These are phyloP conservation scores for Zygotorulaspora sp. DNA, from an alignment of 805 yeast genomes.

Conservation along the genomic window DNA sequence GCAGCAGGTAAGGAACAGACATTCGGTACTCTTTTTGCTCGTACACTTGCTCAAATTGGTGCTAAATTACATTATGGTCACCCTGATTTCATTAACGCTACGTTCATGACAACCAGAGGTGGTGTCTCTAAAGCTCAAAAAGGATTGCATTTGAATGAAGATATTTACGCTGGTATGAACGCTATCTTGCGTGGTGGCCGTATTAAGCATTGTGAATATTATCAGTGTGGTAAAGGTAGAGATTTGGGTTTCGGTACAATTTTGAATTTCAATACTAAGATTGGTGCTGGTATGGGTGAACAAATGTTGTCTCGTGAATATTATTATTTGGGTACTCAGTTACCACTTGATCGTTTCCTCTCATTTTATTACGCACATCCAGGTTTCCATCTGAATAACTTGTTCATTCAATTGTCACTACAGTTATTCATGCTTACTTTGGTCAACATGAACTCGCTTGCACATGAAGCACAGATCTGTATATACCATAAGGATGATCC, in stretches of 20 bases:
- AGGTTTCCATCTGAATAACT: constrained; percentile 79
- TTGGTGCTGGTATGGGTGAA: constrained; percentile 94
- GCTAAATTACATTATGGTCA: constrained; percentile 87
- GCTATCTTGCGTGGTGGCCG: constrained; percentile 81
- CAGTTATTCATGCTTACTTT: constrained; percentile 67
- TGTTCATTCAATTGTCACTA: constrained; percentile 70
- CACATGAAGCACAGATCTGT: constrained; percentile 69
- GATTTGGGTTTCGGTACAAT: constrained; percentile 85
- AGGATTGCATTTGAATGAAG: constrained; percentile 82
- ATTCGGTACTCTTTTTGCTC: constrained; percentile 77
- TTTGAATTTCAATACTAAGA: constrained; percentile 78
- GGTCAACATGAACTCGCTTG: constrained; percentile 66
- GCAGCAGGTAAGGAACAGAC: constrained; percentile 92
- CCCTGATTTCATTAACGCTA: constrained; percentile 75
- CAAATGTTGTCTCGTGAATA: constrained; percentile 82
- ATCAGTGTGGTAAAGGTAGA: constrained; percentile 89
- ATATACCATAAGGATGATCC: constrained; percentile 61
- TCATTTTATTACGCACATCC: constrained; percentile 84
- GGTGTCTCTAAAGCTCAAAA: constrained; percentile 85
- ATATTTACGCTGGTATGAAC: constrained; percentile 85
- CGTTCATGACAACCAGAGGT: constrained; percentile 80
- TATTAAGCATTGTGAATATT: constrained; percentile 81
- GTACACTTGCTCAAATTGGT: constrained; percentile 80
- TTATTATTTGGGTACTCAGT: constrained; percentile 73
- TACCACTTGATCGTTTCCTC: constrained; percentile 75